Evolutionary conservation across 2,329 filamentous ascomycete genomes (phyloP).

Genomic region (Colletotrichum sansevieriae): DNA sequence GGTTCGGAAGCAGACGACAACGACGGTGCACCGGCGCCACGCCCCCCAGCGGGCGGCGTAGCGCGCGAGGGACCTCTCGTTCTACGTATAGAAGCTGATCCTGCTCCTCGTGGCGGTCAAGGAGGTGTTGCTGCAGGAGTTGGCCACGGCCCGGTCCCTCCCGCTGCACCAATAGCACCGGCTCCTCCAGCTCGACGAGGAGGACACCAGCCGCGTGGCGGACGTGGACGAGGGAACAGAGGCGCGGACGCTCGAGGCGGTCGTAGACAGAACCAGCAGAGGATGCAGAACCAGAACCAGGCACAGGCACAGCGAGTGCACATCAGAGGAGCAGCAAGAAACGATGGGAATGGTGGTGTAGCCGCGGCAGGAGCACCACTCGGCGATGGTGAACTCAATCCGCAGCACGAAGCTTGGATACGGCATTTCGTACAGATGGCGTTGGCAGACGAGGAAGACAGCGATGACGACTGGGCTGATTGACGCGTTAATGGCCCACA

Average conservation of each 20-base stretch:
- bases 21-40: slow-evolving; percentile 43
- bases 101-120: slow-evolving; percentile 47
- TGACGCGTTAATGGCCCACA: background rate
- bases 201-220: slow-evolving; percentile 41
- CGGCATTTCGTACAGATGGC: slow-evolving; percentile 67
- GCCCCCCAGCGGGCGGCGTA: slow-evolving; percentile 56
- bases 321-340: slow-evolving; percentile 25
- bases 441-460: slow-evolving; percentile 64
- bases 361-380: background rate
- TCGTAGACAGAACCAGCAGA: slow-evolving; percentile 46
- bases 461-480: slow-evolving; percentile 54
- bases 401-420: slow-evolving; percentile 65
- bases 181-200: slow-evolving; percentile 44
- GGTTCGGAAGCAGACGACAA: slow-evolving; percentile 48
- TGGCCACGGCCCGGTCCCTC: slow-evolving; percentile 44
- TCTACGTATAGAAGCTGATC: slow-evolving; percentile 63
- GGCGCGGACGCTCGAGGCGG: slow-evolving; percentile 49
- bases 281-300: slow-evolving; percentile 45
- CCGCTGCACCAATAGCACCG: slow-evolving; percentile 49
- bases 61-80: slow-evolving; percentile 70
- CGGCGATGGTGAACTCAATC: slow-evolving; percentile 54
- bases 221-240: slow-evolving; percentile 46
- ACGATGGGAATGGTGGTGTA: slow-evolving; percentile 31
- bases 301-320: slow-evolving; percentile 44
- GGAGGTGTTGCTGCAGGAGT: slow-evolving; percentile 29